Evolutionary conservation across 768 basidiomycete species (phyloP).

Genomic region (Lentinula lateritia): DNA sequence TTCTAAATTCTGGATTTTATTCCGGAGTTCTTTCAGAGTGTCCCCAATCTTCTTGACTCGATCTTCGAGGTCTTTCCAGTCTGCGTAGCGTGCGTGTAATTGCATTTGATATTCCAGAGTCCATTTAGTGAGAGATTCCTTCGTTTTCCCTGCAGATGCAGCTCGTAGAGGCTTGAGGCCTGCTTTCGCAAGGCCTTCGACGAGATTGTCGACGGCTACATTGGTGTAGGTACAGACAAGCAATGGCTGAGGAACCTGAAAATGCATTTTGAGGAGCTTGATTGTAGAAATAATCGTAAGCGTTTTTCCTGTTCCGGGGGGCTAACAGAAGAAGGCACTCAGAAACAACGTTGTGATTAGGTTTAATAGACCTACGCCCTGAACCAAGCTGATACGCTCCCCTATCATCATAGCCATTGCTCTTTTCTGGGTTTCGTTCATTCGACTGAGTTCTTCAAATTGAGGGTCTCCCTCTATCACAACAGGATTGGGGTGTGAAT

Average conservation of each 20-base stretch:
- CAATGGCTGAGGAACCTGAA: slow-evolving; percentile 76
- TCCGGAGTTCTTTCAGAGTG: slow-evolving; percentile 7
- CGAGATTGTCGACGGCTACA: slow-evolving; percentile 86
- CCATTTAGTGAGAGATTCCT: slow-evolving; percentile 45
- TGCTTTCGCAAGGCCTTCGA: slow-evolving; percentile 60
- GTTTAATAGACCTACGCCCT: slow-evolving; percentile 57
- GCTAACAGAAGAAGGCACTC: slow-evolving; percentile 35
- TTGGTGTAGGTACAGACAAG: slow-evolving; percentile 95
- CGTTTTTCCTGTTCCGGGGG: slow-evolving; percentile 92
- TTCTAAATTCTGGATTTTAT: slow-evolving; percentile 12
- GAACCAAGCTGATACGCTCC: slow-evolving; percentile 72
- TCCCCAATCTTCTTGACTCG: slow-evolving; percentile 17
- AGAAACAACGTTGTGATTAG: not conserved
- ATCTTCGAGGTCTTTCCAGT: slow-evolving; percentile 33
- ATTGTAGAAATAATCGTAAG: slow-evolving; percentile 86
- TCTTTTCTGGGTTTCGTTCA: slow-evolving; percentile 75
- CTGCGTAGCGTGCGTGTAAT: slow-evolving; percentile 48
- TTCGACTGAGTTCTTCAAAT: slow-evolving; percentile 40
- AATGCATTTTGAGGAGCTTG: slow-evolving; percentile 77
- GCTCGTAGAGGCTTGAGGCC: slow-evolving; percentile 74
- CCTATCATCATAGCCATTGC: slow-evolving; percentile 88
- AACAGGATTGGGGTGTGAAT: slow-evolving; percentile 54
- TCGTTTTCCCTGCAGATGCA: slow-evolving; percentile 58
- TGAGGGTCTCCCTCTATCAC: slow-evolving; percentile 74
- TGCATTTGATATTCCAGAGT: slow-evolving; percentile 63